These are phyloP conservation scores for Penicillium flavigenum DNA, from an alignment of 495 filamentous ascomycete species.

Conservation along the genomic window DNA sequence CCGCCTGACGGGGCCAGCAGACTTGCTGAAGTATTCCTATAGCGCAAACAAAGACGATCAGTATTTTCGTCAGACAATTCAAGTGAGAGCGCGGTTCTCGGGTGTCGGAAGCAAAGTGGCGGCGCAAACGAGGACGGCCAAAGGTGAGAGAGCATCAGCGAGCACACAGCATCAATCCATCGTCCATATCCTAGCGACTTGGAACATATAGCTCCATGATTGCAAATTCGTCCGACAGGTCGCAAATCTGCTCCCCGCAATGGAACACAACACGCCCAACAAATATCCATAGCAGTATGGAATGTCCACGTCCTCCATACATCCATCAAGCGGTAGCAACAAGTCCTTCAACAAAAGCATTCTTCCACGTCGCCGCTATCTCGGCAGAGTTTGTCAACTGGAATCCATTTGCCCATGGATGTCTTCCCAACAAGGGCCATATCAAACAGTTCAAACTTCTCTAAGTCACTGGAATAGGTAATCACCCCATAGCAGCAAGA, in stretches of 20 bases:
- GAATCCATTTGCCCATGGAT: slow-evolving; percentile 14
- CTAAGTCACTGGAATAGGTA: slow-evolving; percentile 19
- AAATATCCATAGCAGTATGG: slow-evolving; percentile 6
- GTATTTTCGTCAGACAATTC: slow-evolving; percentile 37
- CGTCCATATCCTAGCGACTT: slow-evolving; percentile 3
- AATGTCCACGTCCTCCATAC: slow-evolving; percentile 4
- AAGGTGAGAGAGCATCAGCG: slow-evolving; percentile 59
- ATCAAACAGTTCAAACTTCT: not conserved
- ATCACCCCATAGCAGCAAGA: slow-evolving; percentile 26
- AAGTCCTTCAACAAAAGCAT: slow-evolving; percentile 14
- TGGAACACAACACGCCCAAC: slow-evolving; percentile 11
- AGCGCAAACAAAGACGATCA: slow-evolving; percentile 41
- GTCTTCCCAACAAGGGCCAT: not conserved
- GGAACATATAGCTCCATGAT: not conserved
- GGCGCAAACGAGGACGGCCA: slow-evolving; percentile 28
- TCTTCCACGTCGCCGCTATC: slow-evolving; percentile 5
- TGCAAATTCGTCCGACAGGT: not conserved
- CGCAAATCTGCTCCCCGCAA: not conserved
- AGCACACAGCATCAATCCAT: slow-evolving; percentile 60
- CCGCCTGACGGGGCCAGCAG: slow-evolving; percentile 84
- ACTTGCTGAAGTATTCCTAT: slow-evolving; percentile 95
- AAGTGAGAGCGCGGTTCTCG: slow-evolving; percentile 24
- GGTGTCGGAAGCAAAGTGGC: slow-evolving; percentile 27
- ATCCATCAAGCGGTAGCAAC: slow-evolving; percentile 14
- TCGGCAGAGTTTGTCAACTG: slow-evolving; percentile 11